Conservation (phyloP, 2,329 filamentous ascomycete genomes). For the Microsporum canis region DNA sequence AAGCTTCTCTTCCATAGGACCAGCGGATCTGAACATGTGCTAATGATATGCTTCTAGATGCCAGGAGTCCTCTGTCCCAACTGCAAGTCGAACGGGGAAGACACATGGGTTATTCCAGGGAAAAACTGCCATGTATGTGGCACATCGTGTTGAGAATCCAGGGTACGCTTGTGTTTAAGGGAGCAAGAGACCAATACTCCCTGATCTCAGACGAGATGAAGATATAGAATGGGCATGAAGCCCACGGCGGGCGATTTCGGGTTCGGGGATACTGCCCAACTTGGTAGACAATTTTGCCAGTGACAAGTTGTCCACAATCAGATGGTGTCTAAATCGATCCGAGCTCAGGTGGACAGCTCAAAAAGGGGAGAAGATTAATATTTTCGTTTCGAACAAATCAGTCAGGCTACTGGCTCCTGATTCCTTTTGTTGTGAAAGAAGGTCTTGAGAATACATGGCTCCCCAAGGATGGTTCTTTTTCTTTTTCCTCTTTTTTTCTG, state of each 20-base stretch:
- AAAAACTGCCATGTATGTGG: constrained; percentile 36
- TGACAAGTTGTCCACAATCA: neutral
- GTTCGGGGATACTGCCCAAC: neutral
- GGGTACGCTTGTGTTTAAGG: neutral
- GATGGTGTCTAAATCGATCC: neutral
- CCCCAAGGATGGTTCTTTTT: neutral
- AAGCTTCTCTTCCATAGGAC: neutral
- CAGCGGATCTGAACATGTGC: neutral
- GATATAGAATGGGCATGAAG: neutral
- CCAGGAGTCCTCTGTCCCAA: constrained; percentile 35
- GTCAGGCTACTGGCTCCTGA: neutral
- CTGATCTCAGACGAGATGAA: neutral
- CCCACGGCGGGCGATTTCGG: neutral
- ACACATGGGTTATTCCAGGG: constrained; percentile 38
- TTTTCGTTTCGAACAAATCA: constrained; percentile 1
- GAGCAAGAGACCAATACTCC: neutral
- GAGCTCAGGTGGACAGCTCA: neutral
- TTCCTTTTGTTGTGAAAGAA: neutral
- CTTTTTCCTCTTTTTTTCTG: neutral
- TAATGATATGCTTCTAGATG: constrained; percentile 25
- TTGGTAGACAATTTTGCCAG: neutral
- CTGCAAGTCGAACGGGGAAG: constrained; percentile 26
- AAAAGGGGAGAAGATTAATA: neutral
- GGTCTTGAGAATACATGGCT: neutral
- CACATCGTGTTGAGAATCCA: constrained; percentile 13